These are phyloP conservation scores for Cercospora sesami DNA, from an alignment of 2,329 filamentous ascomycete species.

Conservation along the genomic window DNA sequence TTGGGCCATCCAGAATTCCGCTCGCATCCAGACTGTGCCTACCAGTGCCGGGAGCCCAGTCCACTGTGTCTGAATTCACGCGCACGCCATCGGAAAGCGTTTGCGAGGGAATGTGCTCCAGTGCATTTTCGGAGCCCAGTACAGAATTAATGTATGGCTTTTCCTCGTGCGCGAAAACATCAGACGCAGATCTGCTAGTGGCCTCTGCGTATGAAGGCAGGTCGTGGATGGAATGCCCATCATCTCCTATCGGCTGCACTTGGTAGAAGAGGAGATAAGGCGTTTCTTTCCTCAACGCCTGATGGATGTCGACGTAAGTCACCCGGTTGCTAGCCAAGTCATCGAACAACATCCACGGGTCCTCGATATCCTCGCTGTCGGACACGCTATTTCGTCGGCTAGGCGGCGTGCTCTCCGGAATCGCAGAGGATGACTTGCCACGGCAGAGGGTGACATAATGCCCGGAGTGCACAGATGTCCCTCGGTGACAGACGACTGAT, in stretches of 20 bases:
- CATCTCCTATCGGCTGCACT: slow-evolving; percentile 80
- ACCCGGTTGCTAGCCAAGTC: slow-evolving; percentile 77
- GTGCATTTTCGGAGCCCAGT: slow-evolving; percentile 24
- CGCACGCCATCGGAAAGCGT: slow-evolving; percentile 12
- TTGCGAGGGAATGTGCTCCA: slow-evolving; percentile 22
- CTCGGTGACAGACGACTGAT: slow-evolving; percentile 88
- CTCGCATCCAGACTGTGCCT: slow-evolving; percentile 37
- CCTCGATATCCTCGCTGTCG: slow-evolving; percentile 61
- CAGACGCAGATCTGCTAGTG: slow-evolving; percentile 34
- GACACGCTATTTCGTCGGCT: slow-evolving; percentile 23
- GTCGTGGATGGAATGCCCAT: slow-evolving; percentile 44
- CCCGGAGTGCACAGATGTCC: slow-evolving; percentile 79
- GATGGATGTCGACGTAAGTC: slow-evolving; percentile 71
- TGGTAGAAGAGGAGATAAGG: slow-evolving; percentile 96
- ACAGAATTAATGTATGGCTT: slow-evolving; percentile 31
- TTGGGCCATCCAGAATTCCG: slow-evolving; percentile 24
- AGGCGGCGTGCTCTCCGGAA: slow-evolving; percentile 48
- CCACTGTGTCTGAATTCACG: slow-evolving; percentile 22
- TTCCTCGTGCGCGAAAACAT: slow-evolving; percentile 27
- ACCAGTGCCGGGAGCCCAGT: slow-evolving; percentile 26
- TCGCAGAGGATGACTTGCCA: slow-evolving; percentile 57
- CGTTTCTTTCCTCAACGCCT: slow-evolving; percentile 79
- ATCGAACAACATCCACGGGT: slow-evolving; percentile 89
- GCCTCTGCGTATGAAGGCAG: slow-evolving; percentile 48
- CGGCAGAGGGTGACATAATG: slow-evolving; percentile 88